Conservation (phyloP, 2,329 filamentous ascomycete genomes). For the Curvularia spicifera region DNA sequence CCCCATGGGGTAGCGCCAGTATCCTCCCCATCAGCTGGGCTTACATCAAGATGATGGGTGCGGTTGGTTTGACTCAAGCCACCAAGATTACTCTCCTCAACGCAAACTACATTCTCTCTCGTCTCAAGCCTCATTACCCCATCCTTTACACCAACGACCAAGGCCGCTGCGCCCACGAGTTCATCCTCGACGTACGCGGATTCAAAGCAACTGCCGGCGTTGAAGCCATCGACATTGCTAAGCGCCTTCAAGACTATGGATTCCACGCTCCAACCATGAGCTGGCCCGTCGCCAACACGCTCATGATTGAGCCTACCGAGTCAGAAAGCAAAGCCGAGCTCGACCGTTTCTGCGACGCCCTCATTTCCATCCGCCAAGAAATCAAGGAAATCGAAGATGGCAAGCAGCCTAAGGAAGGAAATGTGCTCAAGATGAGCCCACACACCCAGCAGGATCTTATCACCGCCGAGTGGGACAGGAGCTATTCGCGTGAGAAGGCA, state of each 20-base stretch:
- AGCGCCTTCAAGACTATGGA: slow-evolving; percentile 94
- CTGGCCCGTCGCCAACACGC: slow-evolving; percentile 91
- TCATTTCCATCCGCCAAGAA: slow-evolving; percentile 85
- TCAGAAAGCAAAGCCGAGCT: slow-evolving; percentile 91
- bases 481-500: slow-evolving; percentile 80
- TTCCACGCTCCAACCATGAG: slow-evolving; percentile 98
- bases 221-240: slow-evolving; percentile 93
- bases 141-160: slow-evolving; percentile 93
- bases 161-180: slow-evolving; percentile 92
- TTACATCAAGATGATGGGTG: slow-evolving; percentile 93
- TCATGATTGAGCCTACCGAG: slow-evolving; percentile 98
- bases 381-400: slow-evolving; percentile 85
- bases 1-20: slow-evolving; percentile 84
- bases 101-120: slow-evolving; percentile 93
- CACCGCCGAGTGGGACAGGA: slow-evolving; percentile 76
- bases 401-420: slow-evolving; percentile 73
- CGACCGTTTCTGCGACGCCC: slow-evolving; percentile 88
- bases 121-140: slow-evolving; percentile 82
- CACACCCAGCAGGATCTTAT: slow-evolving; percentile 85
- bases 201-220: slow-evolving; percentile 85
- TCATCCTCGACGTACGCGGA: slow-evolving; percentile 86
- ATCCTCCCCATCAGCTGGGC: slow-evolving; percentile 95
- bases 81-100: slow-evolving; percentile 94
- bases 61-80: slow-evolving; percentile 80
- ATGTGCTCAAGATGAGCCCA: slow-evolving; percentile 87